Percentiles rank a stretch among this genome's conserved stretches.
These are phyloP conservation scores for Syncephalastrum monosporum DNA, from an alignment of 371 early-diverging fungal species.

Conservation along the genomic window DNA sequence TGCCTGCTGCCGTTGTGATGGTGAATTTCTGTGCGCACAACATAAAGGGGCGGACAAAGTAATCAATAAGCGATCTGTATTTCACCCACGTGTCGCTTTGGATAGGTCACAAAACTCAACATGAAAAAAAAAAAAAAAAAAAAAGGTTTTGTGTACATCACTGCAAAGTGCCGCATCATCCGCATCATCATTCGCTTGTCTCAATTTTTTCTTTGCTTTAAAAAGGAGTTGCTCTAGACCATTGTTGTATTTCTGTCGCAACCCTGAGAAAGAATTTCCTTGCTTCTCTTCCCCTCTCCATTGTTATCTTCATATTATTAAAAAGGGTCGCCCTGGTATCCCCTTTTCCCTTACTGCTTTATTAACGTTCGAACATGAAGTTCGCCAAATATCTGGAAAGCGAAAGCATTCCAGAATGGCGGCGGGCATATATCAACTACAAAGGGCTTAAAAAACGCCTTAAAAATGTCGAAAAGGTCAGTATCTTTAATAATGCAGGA, in stretches of 20 bases:
- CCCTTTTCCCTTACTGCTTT: background rate
- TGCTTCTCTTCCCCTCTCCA: background rate
- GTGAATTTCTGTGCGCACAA: no score
- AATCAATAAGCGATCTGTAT: constrained; percentile 3
- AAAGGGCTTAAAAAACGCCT: constrained; percentile 69
- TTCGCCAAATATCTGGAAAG: constrained; percentile 77
- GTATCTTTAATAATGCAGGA: background rate
- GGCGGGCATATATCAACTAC: constrained; percentile 74
- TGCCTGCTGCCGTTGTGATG: no score
- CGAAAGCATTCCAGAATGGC: constrained; percentile 85
- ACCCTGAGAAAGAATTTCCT: background rate
- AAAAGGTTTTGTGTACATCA: no score
- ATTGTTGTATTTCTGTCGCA: constrained; percentile 3
- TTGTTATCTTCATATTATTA: background rate
- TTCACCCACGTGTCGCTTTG: constrained; percentile 11
- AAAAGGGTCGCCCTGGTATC: constrained; percentile 1
- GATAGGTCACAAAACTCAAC: constrained; percentile 12
- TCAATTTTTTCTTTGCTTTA: constrained; percentile 3
- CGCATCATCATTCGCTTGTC: constrained; percentile 5
- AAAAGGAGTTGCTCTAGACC: background rate
- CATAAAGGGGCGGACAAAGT: background rate
- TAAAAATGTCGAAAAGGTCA: constrained; percentile 58
- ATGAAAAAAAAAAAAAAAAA: no score
- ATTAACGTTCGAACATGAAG: constrained; percentile 55
- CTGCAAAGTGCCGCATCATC: constrained; percentile 1